Percentiles rank a stretch among this genome's conserved stretches.
Conservation (phyloP, 495 filamentous ascomycete genomes). For the Delitschia confertaspora region DNA sequence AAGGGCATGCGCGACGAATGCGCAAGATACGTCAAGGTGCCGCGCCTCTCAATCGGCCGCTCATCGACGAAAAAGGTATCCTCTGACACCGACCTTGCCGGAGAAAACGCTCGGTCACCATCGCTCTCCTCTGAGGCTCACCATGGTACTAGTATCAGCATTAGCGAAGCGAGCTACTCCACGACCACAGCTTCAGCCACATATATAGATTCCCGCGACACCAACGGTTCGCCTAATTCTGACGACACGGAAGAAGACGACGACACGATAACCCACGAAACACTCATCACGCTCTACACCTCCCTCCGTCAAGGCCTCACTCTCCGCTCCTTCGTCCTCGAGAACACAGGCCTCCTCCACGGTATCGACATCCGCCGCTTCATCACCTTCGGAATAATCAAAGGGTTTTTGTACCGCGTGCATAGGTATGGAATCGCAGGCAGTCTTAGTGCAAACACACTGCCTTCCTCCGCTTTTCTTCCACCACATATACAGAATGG, state of each 20-base stretch:
- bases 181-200: background rate
- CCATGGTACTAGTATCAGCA: conserved; percentile 1
- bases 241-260: conserved; percentile 32
- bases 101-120: conserved; percentile 1
- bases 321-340: conserved; percentile 70
- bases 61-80: conserved; percentile 17
- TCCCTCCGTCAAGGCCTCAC: conserved; percentile 67
- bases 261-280: conserved; percentile 39
- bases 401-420: conserved; percentile 87
- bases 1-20: conserved; percentile 75
- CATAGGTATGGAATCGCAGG: conserved; percentile 79
- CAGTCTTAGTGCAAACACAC: too few species aligned
- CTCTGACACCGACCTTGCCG: conserved; percentile 10
- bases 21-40: conserved; percentile 60
- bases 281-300: conserved; percentile 64
- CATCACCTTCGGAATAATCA: conserved; percentile 91
- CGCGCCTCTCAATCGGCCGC: background rate
- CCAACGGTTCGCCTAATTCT: conserved; percentile 34
- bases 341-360: conserved; percentile 56
- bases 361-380: conserved; percentile 81
- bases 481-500: conserved; percentile 36
- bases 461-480: too few species aligned
- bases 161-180: background rate
- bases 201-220: background rate
- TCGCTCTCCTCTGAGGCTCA: conserved; percentile 1